Evolutionary conservation across 805 yeast species (phyloP).

Genomic region (Lipomyces orientalis): DNA sequence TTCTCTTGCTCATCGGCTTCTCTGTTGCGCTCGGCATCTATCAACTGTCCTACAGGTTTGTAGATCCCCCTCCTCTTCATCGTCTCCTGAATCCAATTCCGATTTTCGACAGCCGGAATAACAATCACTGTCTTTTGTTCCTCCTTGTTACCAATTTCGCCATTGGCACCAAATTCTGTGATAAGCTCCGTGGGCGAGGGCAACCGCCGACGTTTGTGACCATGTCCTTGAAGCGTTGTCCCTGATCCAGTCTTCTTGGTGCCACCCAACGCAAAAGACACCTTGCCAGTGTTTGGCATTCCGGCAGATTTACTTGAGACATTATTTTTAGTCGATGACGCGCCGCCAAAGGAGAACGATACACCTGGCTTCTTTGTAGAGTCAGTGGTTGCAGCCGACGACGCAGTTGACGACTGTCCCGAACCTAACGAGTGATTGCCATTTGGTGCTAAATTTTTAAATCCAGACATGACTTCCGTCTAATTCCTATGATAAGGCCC

Average conservation of each 20-base stretch:
- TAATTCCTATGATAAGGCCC: not conserved
- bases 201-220: slow-evolving; percentile 29
- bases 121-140: slow-evolving; percentile 20
- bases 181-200: slow-evolving; percentile 24
- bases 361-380: slow-evolving; percentile 9
- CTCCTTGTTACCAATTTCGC: slow-evolving; percentile 9
- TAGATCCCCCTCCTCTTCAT: slow-evolving; percentile 23
- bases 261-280: slow-evolving; percentile 16
- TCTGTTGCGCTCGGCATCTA: slow-evolving; percentile 26
- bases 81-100: slow-evolving; percentile 35
- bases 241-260: not conserved
- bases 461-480: not conserved
- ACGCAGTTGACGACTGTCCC: not conserved
- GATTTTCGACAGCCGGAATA: slow-evolving; percentile 29
- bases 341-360: slow-evolving; percentile 30
- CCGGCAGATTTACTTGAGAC: slow-evolving; percentile 1
- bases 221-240: slow-evolving; percentile 18
- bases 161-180: slow-evolving; percentile 29
- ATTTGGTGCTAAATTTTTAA: not conserved
- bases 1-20: slow-evolving; percentile 33
- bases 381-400: not conserved
- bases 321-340: not conserved
- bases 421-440: not conserved
- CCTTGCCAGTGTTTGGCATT: slow-evolving; percentile 12
- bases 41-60: slow-evolving; percentile 29